phyloP scores from a whole-genome alignment of 192 early-diverging fungal genomes.

The Coemansia sp. region DNA sequence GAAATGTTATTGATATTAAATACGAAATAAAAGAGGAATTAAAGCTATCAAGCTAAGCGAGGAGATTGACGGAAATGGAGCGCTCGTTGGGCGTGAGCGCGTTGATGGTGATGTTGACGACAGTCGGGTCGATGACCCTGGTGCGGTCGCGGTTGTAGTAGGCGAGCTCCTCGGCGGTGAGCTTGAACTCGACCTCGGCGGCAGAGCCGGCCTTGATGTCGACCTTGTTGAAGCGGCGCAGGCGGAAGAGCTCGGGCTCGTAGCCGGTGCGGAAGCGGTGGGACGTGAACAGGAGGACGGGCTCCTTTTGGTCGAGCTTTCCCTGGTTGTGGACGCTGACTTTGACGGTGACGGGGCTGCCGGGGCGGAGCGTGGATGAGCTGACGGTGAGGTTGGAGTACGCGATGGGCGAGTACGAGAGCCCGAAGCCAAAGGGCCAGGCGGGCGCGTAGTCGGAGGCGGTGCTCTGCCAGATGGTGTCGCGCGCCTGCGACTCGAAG shows the following conservation, averaged over 20 bases:
- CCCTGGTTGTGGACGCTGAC: slow-evolving; percentile 52
- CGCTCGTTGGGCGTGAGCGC: slow-evolving; percentile 33
- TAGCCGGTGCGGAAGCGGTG: slow-evolving; percentile 54
- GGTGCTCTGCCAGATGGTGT: slow-evolving; percentile 46
- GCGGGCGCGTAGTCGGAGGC: slow-evolving; percentile 52
- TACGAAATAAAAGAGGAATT: not conserved
- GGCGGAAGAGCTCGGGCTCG: slow-evolving; percentile 55
- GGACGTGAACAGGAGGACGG: slow-evolving; percentile 56
- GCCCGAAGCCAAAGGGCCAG: slow-evolving; percentile 59
- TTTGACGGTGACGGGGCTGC: slow-evolving; percentile 21
- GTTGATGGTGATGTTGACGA: slow-evolving; percentile 35
- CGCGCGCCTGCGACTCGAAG: slow-evolving; percentile 37
- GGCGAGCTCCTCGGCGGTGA: slow-evolving; percentile 38
- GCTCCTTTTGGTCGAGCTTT: slow-evolving; percentile 44
- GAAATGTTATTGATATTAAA: too few relatives aligned
- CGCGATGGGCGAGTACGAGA: slow-evolving; percentile 52
- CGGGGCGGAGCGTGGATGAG: slow-evolving; percentile 1
- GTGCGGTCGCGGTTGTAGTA: slow-evolving; percentile 29
- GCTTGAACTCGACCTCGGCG: slow-evolving; percentile 18
- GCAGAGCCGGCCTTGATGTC: slow-evolving; percentile 14
- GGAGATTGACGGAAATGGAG: slow-evolving; percentile 14
- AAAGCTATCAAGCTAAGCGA: not conserved
- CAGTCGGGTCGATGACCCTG: slow-evolving; percentile 25
- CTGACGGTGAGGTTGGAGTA: slow-evolving; percentile 49
- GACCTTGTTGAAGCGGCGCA: slow-evolving; percentile 56